Percentiles rank a stretch among this genome's conserved stretches.
phyloP scores from a whole-genome alignment of 805 yeast genomes.

The Metschnikowia reukaufii region DNA sequence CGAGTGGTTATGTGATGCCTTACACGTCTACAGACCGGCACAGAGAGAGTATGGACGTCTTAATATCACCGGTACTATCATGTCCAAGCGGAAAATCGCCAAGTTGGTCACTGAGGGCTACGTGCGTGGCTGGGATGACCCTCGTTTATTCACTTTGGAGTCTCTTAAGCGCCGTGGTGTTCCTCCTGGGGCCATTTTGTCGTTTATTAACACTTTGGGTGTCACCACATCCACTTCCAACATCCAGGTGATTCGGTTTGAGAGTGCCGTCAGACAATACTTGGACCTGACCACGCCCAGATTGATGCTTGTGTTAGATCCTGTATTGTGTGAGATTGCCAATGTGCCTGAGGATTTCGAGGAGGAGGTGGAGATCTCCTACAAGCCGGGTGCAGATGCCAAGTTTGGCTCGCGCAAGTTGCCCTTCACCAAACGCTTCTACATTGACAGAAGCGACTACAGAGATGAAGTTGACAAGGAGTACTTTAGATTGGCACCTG shows the following conservation, averaged over 20 bases:
- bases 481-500: slow-evolving; percentile 90
- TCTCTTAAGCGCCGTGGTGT: slow-evolving; percentile 96
- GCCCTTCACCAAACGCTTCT: slow-evolving; percentile 73
- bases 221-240: slow-evolving; percentile 93
- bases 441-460: slow-evolving; percentile 88
- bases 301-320: slow-evolving; percentile 88
- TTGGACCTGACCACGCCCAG: slow-evolving; percentile 92
- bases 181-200: slow-evolving; percentile 96
- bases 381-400: slow-evolving; percentile 70
- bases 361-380: slow-evolving; percentile 76
- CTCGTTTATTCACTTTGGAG: slow-evolving; percentile 91
- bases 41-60: slow-evolving; percentile 98
- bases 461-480: slow-evolving; percentile 59
- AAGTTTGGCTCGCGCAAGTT: slow-evolving; percentile 64
- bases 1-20: slow-evolving; percentile 97
- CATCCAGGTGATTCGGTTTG: slow-evolving; percentile 88
- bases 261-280: slow-evolving; percentile 81
- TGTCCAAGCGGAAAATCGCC: slow-evolving; percentile 95
- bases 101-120: slow-evolving; percentile 76
- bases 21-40: slow-evolving; percentile 95
- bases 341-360: slow-evolving; percentile 74
- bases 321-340: slow-evolving; percentile 78
- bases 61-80: slow-evolving; percentile 88
- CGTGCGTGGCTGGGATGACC: slow-evolving; percentile 98
- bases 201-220: slow-evolving; percentile 92